These are phyloP conservation scores for Monilinia fructigena DNA, from an alignment of 2,329 filamentous ascomycete species.

Conservation along the genomic window DNA sequence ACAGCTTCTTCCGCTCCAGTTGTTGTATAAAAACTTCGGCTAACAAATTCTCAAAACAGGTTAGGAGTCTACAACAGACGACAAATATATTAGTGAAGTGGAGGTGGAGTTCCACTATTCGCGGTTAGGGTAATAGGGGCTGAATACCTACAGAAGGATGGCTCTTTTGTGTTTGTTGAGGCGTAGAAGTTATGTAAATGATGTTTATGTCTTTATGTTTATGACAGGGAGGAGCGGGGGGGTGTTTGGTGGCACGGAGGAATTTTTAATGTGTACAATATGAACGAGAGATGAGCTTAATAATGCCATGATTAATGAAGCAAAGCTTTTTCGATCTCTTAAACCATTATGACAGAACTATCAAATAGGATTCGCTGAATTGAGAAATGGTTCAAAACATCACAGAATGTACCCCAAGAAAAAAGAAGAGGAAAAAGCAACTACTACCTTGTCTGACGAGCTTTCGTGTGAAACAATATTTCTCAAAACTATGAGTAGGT, in stretches of 20 bases:
- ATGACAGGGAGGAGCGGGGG: not conserved
- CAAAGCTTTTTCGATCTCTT: not conserved
- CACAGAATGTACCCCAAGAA: no score
- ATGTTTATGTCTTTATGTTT: conserved; percentile 11
- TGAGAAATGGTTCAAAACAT: not conserved
- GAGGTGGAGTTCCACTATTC: not conserved
- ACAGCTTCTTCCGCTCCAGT: not conserved
- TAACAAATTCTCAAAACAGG: not conserved
- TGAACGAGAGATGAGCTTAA: not conserved
- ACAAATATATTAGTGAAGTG: not conserved
- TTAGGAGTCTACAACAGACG: not conserved
- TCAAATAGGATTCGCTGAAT: not conserved
- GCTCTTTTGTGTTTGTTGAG: not conserved
- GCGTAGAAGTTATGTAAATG: not conserved
- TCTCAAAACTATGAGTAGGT: not conserved
- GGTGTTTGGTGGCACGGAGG: not conserved
- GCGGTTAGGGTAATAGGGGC: not conserved
- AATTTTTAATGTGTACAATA: conserved; percentile 8
- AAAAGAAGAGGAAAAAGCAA: no score
- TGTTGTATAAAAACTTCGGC: not conserved
- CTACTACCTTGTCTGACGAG: not conserved
- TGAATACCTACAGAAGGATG: no score
- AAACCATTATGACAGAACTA: not conserved
- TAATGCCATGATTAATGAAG: conserved; percentile 9
- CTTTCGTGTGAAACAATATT: not conserved